These are phyloP conservation scores for Lignosus rhinocerotis DNA, from an alignment of 1,284 basidiomycete genomes.

Conservation along the genomic window DNA sequence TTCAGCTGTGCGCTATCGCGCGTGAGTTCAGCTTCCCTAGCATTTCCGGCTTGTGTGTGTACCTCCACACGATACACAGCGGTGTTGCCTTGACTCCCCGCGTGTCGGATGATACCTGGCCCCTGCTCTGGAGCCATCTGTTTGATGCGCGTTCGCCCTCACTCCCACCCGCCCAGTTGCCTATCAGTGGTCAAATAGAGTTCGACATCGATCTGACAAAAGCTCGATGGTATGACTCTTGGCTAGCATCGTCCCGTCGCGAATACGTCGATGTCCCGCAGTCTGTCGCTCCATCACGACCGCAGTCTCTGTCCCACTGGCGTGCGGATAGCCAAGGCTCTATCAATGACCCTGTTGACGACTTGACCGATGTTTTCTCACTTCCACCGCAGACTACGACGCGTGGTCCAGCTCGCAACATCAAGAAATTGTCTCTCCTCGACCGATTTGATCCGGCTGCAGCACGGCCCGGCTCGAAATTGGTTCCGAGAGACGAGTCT, in stretches of 20 bases:
- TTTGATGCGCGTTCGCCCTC: slow-evolving; percentile 49
- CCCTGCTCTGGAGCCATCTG: slow-evolving; percentile 64
- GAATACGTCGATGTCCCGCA: slow-evolving; percentile 45
- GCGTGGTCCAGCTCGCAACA: slow-evolving; percentile 46
- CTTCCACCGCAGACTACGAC: slow-evolving; percentile 23
- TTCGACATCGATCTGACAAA: slow-evolving; percentile 74
- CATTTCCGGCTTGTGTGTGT: slow-evolving; percentile 70
- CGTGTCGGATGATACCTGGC: slow-evolving; percentile 78
- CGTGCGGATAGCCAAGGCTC: slow-evolving; percentile 56
- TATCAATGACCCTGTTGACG: slow-evolving; percentile 47
- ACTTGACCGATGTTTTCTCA: slow-evolving; percentile 35
- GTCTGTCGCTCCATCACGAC: slow-evolving; percentile 40
- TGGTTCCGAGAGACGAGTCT: slow-evolving; percentile 26
- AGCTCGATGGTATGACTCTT: slow-evolving; percentile 73
- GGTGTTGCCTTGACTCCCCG: slow-evolving; percentile 61
- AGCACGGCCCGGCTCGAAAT: slow-evolving; percentile 34
- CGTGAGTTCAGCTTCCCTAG: slow-evolving; percentile 80
- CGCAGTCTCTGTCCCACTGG: slow-evolving; percentile 49
- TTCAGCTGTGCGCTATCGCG: slow-evolving; percentile 73
- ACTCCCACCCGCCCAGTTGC: slow-evolving; percentile 42
- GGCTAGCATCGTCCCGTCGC: slow-evolving; percentile 54
- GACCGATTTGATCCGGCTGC: slow-evolving; percentile 56
- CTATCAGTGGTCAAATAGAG: slow-evolving; percentile 71
- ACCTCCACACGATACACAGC: slow-evolving; percentile 61
- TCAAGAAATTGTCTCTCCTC: slow-evolving; percentile 66